Conservation (phyloP, 2,329 filamentous ascomycete species). For the Ascochyta pisi region DNA sequence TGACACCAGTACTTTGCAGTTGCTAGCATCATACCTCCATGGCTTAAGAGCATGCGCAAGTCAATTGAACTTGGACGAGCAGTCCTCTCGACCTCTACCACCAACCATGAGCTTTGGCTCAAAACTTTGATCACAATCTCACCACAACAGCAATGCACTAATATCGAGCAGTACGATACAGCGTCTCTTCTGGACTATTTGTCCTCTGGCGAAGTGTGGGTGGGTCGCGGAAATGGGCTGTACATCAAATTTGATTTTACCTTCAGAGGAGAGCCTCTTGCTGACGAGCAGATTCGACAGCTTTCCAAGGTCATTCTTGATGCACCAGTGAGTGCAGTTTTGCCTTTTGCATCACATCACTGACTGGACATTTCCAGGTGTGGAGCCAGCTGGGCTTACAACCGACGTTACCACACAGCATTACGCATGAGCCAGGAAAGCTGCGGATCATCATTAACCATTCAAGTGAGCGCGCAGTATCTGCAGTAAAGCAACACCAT, state of each 20-base stretch:
- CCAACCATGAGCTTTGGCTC: constrained; percentile 45
- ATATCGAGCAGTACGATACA: constrained; percentile 29
- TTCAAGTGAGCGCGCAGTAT: not conserved
- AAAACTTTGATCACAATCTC: constrained; percentile 45
- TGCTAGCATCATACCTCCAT: constrained; percentile 7
- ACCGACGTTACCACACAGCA: constrained; percentile 21
- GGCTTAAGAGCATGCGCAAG: constrained; percentile 29
- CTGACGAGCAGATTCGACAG: constrained; percentile 22
- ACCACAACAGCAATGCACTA: constrained; percentile 33
- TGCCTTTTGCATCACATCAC: not conserved
- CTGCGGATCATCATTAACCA: constrained; percentile 5
- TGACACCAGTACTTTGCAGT: not conserved
- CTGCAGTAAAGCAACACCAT: constrained; percentile 23
- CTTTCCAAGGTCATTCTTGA: constrained; percentile 34
- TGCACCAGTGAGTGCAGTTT: constrained; percentile 35
- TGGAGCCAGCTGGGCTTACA: constrained; percentile 45
- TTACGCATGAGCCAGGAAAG: constrained; percentile 1
- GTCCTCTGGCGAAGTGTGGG: constrained; percentile 40
- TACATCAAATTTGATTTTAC: constrained; percentile 38
- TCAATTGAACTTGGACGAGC: constrained; percentile 45
- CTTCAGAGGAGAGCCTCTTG: constrained; percentile 33
- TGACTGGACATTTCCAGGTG: constrained; percentile 26
- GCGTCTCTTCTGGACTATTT: constrained; percentile 28
- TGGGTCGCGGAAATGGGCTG: constrained; percentile 43
- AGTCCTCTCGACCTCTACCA: constrained; percentile 34